A percentile compares a stretch with the other conserved stretches of the same genome.
Conservation (phyloP, 805 yeast species). For the Metschnikowia arizonensis region DNA sequence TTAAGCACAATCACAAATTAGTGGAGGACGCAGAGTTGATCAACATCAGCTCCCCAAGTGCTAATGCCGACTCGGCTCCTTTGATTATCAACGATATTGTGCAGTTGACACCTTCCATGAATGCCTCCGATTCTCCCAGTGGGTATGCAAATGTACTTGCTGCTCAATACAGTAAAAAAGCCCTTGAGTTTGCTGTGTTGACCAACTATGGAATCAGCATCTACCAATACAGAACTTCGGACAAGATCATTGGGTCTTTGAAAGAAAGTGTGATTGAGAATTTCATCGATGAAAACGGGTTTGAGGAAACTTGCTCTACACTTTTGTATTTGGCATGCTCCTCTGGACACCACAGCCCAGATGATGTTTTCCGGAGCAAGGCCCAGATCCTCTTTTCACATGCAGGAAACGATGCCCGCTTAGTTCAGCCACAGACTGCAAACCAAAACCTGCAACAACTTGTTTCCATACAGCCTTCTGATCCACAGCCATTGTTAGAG, state of each 20-base stretch:
- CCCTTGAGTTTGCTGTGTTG: conserved; percentile 73
- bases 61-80: conserved; percentile 18
- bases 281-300: conserved; percentile 76
- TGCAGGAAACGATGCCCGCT: conserved; percentile 51
- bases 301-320: conserved; percentile 85
- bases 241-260: conserved; percentile 65
- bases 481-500: conserved; percentile 46
- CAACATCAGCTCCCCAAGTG: conserved; percentile 21
- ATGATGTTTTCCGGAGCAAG: conserved; percentile 38
- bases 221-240: conserved; percentile 76
- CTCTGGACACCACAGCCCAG: conserved; percentile 52
- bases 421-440: conserved; percentile 21
- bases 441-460: conserved; percentile 17
- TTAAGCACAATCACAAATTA: conserved; percentile 66
- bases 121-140: conserved; percentile 67
- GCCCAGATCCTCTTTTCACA: conserved; percentile 51
- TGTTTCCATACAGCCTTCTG: conserved; percentile 18
- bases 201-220: conserved; percentile 76
- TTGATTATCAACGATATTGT: conserved; percentile 64
- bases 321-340: conserved; percentile 82
- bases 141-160: conserved; percentile 87
- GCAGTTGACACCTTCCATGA: conserved; percentile 64
- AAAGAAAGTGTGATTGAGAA: conserved; percentile 63
- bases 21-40: conserved; percentile 79
- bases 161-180: conserved; percentile 67